These are phyloP conservation scores for Russula olivacea DNA, from an alignment of 768 basidiomycete genomes.

Conservation along the genomic window DNA sequence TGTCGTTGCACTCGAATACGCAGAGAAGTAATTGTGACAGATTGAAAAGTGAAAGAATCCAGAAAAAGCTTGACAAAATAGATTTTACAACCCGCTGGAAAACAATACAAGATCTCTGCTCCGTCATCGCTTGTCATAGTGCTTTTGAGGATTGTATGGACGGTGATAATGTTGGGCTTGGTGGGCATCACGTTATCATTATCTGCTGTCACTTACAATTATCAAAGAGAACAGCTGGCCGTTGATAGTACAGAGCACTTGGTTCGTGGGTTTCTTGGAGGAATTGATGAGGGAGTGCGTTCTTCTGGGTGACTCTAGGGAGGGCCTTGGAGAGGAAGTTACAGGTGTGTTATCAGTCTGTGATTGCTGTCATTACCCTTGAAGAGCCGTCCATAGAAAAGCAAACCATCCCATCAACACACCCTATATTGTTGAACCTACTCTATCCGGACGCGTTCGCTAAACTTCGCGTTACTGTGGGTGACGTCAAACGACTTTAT, in stretches of 20 bases:
- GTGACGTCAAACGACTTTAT: conserved; percentile 55
- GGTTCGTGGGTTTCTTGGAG: conserved; percentile 58
- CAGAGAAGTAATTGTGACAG: conserved; percentile 27
- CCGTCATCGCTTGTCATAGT: conserved; percentile 50
- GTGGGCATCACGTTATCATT: conserved; percentile 34
- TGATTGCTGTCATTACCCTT: background rate
- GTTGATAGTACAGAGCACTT: conserved; percentile 53
- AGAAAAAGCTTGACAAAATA: conserved; percentile 36
- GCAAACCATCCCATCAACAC: conserved; percentile 4
- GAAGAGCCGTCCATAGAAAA: background rate
- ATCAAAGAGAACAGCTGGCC: conserved; percentile 65
- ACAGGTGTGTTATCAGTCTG: conserved; percentile 2
- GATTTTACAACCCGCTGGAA: conserved; percentile 46
- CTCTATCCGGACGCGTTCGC: conserved; percentile 55
- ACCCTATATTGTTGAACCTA: conserved; percentile 49
- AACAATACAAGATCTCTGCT: conserved; percentile 61
- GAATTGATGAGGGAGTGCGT: conserved; percentile 52
- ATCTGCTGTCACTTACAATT: conserved; percentile 8
- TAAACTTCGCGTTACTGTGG: conserved; percentile 45
- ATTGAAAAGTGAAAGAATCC: conserved; percentile 30
- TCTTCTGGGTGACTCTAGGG: conserved; percentile 30
- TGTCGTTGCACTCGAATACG: background rate
- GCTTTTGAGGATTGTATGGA: conserved; percentile 68
- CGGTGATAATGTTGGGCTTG: conserved; percentile 54
- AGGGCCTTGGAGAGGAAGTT: conserved; percentile 7